These are phyloP conservation scores for Erodium maritimum DNA, from an alignment of 345 rosid species.

Conservation along the genomic window DNA sequence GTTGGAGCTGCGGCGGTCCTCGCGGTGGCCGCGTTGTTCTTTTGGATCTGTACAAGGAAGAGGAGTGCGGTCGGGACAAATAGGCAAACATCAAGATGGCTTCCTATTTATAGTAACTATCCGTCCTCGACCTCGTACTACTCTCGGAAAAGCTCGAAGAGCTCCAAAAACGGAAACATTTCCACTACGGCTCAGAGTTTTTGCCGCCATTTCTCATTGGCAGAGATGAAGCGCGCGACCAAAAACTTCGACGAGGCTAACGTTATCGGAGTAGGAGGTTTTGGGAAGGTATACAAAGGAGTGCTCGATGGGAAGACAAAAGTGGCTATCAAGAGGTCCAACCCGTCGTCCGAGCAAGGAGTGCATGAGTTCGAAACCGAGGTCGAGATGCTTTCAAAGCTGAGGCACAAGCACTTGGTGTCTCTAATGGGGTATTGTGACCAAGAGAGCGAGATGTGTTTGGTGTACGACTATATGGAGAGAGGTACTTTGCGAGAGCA, in stretches of 20 bases:
- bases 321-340: slow-evolving; percentile 69
- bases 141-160: no score
- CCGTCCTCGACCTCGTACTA: slow-evolving; percentile 41
- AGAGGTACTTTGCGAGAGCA: slow-evolving; percentile 73
- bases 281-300: slow-evolving; percentile 83
- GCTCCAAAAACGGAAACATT: slow-evolving; percentile 32
- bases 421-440: slow-evolving; percentile 81
- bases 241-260: slow-evolving; percentile 52
- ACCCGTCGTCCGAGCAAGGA: slow-evolving; percentile 75
- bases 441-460: slow-evolving; percentile 69
- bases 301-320: slow-evolving; percentile 36
- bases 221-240: slow-evolving; percentile 52
- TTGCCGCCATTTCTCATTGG: slow-evolving; percentile 49
- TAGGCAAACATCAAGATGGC: slow-evolving; percentile 52
- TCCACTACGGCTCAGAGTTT: slow-evolving; percentile 50
- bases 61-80: slow-evolving; percentile 19
- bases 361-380: slow-evolving; percentile 71
- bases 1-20: slow-evolving; percentile 46
- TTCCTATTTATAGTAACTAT: slow-evolving; percentile 47
- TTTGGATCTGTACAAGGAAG: slow-evolving; percentile 30
- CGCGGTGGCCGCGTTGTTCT: slow-evolving; percentile 37
- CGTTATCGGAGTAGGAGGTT: slow-evolving; percentile 81
- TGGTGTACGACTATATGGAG: slow-evolving; percentile 82
- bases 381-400: slow-evolving; percentile 70
- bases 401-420: slow-evolving; percentile 84